Evolutionary conservation across 1,284 basidiomycete genomes (phyloP), one percentile per base, ranked within the genome.

Genomic region (Anthracocystis walkeri): DNA sequence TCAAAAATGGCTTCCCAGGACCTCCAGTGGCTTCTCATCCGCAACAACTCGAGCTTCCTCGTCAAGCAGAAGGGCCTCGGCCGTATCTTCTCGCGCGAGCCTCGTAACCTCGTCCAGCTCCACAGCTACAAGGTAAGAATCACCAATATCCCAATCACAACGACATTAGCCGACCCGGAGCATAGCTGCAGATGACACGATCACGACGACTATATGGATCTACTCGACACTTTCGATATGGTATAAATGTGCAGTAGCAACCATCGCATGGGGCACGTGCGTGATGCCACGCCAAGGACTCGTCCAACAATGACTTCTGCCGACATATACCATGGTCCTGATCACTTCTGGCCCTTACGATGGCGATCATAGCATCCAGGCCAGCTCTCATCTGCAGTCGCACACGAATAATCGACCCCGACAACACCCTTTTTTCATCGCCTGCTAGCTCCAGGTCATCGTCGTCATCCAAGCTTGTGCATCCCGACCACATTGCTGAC

Each of bases 61-160:
- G 80, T 85, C 48, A 84, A 84, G 81, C 83, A 84, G 73, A 79
- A 80, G 79, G 82, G 80, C 53, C 71, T 84, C 44, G 74, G 76
- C 66, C 75, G 82, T 66, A 76, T 79, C 76, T 85, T 84, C 77
- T 78, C 81, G 56, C 79, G 83, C 66, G 82, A 85, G 78, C 79
- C 82, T 41, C 58, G 64, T 55, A 83, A 84, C 81, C 65, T 84
- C 45, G 58, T 68, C 60, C 65, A 79, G 70, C 71, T 85, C 59
- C 83, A 85, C 82, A 80, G 77, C 72, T 82, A 79, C 82, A 84
- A 77, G 72, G 78, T 80, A 71, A 75, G 73, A 67, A 40, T 29
- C 48, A 33, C 7, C 50, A 25, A 21, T 23, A 23, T 20, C n/a
- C n/a, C n/a, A n/a, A n/a, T n/a, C n/a, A 10, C 29, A 29, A 38